Conservation (phyloP, 495 filamentous ascomycete species). For the Viridothelium virens region DNA sequence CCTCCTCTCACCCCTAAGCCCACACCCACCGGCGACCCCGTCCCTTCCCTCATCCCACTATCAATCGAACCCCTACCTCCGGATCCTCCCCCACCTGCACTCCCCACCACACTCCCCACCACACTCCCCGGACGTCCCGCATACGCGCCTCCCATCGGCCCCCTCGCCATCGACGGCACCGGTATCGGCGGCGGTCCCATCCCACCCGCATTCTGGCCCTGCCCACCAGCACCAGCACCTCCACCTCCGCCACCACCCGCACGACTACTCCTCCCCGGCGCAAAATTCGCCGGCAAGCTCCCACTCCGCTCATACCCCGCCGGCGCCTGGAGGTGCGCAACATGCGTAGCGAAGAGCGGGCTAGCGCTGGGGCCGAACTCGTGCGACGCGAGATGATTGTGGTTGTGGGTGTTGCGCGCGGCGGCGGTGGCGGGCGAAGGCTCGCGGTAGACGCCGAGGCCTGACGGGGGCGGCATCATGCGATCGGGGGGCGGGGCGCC, state of each 20-base stretch:
- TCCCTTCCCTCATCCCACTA: background rate
- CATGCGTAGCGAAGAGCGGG: conserved; percentile 34
- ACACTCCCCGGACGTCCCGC: background rate
- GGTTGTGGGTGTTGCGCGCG: conserved; percentile 4
- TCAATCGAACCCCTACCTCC: no score
- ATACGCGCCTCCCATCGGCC: background rate
- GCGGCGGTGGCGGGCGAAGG: conserved; percentile 6
- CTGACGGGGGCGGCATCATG: conserved; percentile 1
- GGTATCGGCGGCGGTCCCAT: background rate
- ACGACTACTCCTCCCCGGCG: background rate
- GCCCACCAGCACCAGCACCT: background rate
- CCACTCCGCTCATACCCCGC: background rate
- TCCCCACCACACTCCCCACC: background rate
- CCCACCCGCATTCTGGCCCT: background rate
- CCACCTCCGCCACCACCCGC: background rate
- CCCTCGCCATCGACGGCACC: background rate
- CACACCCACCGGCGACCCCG: background rate
- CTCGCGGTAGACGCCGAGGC: background rate
- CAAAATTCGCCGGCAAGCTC: conserved; percentile 9
- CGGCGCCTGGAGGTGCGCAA: conserved; percentile 25
- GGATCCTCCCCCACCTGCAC: no score
- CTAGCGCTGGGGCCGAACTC: conserved; percentile 29
- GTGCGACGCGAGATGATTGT: conserved; percentile 12
- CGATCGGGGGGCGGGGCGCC: conserved; percentile 2
- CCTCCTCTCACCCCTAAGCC: no score